Evolutionary conservation across 352 stramenopile species (phyloP).

Genomic region (Globisporangium cederbergense): DNA sequence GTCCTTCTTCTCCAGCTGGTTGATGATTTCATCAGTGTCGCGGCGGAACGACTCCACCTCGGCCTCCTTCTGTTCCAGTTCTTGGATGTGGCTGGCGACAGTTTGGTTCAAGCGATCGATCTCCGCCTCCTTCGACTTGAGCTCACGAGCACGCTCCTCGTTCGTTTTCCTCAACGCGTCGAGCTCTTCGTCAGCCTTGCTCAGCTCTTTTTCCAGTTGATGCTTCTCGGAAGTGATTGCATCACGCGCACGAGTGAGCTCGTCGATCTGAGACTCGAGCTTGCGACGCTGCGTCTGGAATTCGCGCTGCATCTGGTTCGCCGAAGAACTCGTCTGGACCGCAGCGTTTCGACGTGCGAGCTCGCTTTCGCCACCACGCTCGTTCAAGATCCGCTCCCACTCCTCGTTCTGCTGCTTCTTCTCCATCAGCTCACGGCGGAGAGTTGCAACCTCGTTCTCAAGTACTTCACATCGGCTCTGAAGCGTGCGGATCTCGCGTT

Average conservation of each 20-base stretch:
- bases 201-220: constrained; percentile 14
- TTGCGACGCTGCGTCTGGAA: constrained; percentile 8
- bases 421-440: constrained; percentile 20
- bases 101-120: constrained; percentile 7
- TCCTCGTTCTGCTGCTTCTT: constrained; percentile 22
- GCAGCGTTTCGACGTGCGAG: constrained; percentile 32
- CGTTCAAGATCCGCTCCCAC: constrained; percentile 34
- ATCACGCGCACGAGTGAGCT: constrained; percentile 3
- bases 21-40: constrained; percentile 10
- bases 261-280: constrained; percentile 17
- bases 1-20: constrained; percentile 13
- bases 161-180: background rate
- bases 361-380: constrained; percentile 45
- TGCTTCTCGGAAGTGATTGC: constrained; percentile 6
- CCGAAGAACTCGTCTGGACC: constrained; percentile 26
- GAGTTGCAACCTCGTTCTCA: constrained; percentile 21
- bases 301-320: constrained; percentile 35
- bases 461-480: constrained; percentile 30
- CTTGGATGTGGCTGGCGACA: background rate
- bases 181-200: constrained; percentile 8
- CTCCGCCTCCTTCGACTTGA: constrained; percentile 11
- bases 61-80: constrained; percentile 1
- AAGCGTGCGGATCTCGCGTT: constrained; percentile 39
- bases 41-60: constrained; percentile 8
- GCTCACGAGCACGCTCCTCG: constrained; percentile 3